Base-by-base conservation (phyloP, 176 grass and related monocot genomes). In the Cenchrus americanus region DNA sequence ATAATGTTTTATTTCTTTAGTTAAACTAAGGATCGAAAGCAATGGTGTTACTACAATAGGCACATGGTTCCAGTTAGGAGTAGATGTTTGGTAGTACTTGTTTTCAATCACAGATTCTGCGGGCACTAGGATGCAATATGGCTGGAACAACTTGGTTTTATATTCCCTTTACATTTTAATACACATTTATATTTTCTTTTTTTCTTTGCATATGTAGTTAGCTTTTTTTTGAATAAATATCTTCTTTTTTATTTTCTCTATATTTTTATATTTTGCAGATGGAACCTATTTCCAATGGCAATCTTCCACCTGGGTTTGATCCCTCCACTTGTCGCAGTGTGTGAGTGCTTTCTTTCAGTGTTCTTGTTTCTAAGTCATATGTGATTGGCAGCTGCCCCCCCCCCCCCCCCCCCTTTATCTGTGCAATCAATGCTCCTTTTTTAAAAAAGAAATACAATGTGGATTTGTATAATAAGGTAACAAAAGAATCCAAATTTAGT, bases 211-310 rank as follows among this genome's bases (percentile, higher is more conserved):
- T 37, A 37, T n/a, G 61, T 87, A 34, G 22, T 77, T 67, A 85
- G 15, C 78, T 64, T 71, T 54, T 82, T 76, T 85, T 54, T 24
- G 74, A 68, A 81, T 82, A 15, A 65, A 17, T 87, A 80, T 85
- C 62, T 86, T 94, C 78, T 62, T 81, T 81, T 85, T 85, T 82
- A 74, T 80, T 83, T 86, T 83, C 83, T 58, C 22, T 88, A 78
- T 46, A 76, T 86, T 92, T 89, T 89, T 65, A 90, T 66, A 88
- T 92, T 88, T 92, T 92, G 93, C 93, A 95, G 93, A 90, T 95
- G 90, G 93, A 95, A 62, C 93, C 93, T 90, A 70, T 95, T 95
- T 91, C 93, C 86, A 95, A 91, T 90, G 93, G 93, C 87, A 95
- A 95, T 84, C 93, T 95, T 80, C 93, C 93, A 22, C 93, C 93